Evolutionary conservation across 768 basidiomycete species (phyloP), one percentile per base, ranked within the genome.

Genomic region (Lactarius hatsudake): DNA sequence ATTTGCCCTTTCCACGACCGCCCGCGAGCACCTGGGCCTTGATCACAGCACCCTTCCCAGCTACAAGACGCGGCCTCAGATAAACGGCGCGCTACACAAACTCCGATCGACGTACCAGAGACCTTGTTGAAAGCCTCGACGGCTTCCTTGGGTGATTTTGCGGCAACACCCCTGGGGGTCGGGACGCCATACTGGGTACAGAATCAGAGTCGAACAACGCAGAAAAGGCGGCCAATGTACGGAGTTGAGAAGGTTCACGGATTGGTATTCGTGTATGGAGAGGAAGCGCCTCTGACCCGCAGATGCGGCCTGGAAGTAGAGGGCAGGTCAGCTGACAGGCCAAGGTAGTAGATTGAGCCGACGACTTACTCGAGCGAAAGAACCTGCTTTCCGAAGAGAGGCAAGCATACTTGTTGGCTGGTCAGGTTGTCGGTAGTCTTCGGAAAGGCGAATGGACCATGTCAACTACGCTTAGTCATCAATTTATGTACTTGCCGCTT

Each of bases 21-120:
- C 97, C 97, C 71, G 97, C 97, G 63, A 99, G 89, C 8, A 99
- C 97, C 78, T 99, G 97, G 45, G 97, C 97, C 80, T 98, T 98
- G 79, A 99, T 96, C 40, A 99, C 96, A 61, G 96, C 88, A 69
- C 86, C 85, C 63, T 89, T 82, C 38, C 82, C 81, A 69, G 87
- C 94, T 96, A 74, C 43, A 45, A 58, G 30, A n/a, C 3, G 51
- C 42, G 17, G 20, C 42, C 1, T 38, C 18, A 13, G 45, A n/a
- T 28, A 18, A 43, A 9, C 26, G 5, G 20, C 43, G 20, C n/a
- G 20, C 23, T n/a, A 8, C 38, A 54, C 28, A 43, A 42, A 10
- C 30, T 32, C 51, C 51, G 51, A 5, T 10, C 17, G 34, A 63
- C 56, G 26, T 65, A 75, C 83, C 56, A 91, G 96, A 92, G 75